Base-by-base conservation (phyloP, 441 rosid genomes). In the Erodium texanum region DNA sequence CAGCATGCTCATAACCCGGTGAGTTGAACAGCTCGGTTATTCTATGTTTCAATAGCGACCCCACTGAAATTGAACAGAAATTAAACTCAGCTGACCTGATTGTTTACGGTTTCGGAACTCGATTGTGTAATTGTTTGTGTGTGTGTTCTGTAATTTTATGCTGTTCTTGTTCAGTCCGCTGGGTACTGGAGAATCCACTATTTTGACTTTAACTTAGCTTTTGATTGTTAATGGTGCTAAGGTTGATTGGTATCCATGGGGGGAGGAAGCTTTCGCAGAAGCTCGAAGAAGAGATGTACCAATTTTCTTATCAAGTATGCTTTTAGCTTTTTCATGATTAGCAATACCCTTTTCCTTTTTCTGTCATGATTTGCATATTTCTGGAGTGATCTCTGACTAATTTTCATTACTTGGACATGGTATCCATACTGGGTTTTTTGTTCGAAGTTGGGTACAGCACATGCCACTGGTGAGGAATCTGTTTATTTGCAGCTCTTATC, bases 201-300 rank as follows among this genome's bases (percentile, higher is more conserved):
- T 24, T 62, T 64, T 56, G 62, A 29, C 64, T 0, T 38, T 14
- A 18, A 61, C 66, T 9, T 29, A 7, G 23, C 56, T 34, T 45
- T 52, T 52, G 22, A 16, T n/a, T 52, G 19, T 3, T 16, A 7
- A 5, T 52, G 59, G 59, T 52, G 16, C 20, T 52, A 75, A 93
- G 98, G 97, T 93, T 71, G 82, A 89, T 82, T 93, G 97, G 99
- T 87, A 85, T 76, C 95, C 96, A 64, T 93, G 99, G 99, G 87
- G 92, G 15, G 97, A 88, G 43, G 96, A 89, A 75, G 98, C 98
- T 78, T 93, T 93, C 52, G 81, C 87, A 15, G 87, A 82, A 82
- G 97, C 98, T 24, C 80, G 79, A 65, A 84, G 77, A 75, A 82
- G 96, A 78, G 89, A 89, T 65, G 92, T 85, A 9, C 98, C 98